Evolutionary conservation across 495 filamentous ascomycete species (phyloP), one percentile per base, ranked within the genome.

Genomic region (Pyrenopolyporus hunteri): DNA sequence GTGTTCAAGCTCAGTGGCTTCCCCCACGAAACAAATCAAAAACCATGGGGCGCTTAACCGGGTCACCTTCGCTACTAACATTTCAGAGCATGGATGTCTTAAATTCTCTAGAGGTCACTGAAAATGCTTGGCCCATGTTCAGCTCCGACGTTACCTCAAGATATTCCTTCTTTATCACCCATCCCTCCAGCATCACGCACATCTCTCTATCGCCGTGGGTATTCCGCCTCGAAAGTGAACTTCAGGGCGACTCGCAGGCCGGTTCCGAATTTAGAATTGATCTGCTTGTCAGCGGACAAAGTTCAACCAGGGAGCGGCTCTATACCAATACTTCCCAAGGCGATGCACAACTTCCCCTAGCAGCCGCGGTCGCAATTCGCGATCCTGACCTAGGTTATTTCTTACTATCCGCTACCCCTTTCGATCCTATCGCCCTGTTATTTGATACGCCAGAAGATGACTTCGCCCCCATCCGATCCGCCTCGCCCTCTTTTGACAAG

Each of bases 1-100:
- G 89, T 0, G 83, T 95, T 1, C 85, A 93, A 70, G 92, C 88
- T 6, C 85, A 91, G 66, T 97, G 92, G 92, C 82, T 96, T 7
- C 90, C 91, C 2, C 85, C 78, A 13, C 72, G 71, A 17, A 64
- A 72, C 60, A 83, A 73, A 66, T 77, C 60, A 63, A 79, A 69
- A 74, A 73, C 64, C 13, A 72, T 70, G 66, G 67, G 70, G n/a
- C 59, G 57, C 2, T 62, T 70, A 10, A 10, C 42, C 16, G 69
- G 71, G 11, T 40, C 71, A 0, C 76, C 75, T 5, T 70, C 74
- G 1, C 64, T 83, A 3, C 68, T 83, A 10, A 79, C 77, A 1
- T 83, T 83, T 64, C 80, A 83, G 28, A 79, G 76, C 20, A 73
- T 92, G 37, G 87, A 91, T 64, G 89, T 85, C 1, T 66, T 86